Conservation (phyloP, 2,329 filamentous ascomycete genomes). For the Cercospora beticola region DNA sequence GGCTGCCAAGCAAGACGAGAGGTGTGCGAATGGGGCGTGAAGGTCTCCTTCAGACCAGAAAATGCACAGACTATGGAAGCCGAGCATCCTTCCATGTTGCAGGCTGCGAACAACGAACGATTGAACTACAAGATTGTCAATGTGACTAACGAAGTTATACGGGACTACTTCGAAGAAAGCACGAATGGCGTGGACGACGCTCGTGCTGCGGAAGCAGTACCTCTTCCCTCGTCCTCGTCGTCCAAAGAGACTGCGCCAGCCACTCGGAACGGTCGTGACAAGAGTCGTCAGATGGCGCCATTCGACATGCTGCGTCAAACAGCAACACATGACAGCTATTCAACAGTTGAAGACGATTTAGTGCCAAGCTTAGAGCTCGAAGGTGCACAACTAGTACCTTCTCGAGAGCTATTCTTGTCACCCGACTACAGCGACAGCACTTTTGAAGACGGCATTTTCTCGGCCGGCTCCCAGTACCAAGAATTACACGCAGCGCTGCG, state of each 20-base stretch:
- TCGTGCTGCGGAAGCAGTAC: conserved; percentile 9
- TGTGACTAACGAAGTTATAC: conserved; percentile 35
- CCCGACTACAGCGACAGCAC: conserved; percentile 32
- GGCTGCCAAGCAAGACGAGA: conserved; percentile 34
- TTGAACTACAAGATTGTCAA: conserved; percentile 34
- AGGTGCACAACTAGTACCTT: conserved; percentile 17
- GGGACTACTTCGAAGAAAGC: conserved; percentile 34
- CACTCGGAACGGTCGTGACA: not conserved
- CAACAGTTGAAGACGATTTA: not conserved
- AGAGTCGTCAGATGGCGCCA: not conserved
- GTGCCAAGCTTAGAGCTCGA: conserved; percentile 2
- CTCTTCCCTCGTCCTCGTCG: not conserved
- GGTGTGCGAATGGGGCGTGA: conserved; percentile 35
- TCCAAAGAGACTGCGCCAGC: not conserved
- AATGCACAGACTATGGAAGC: conserved; percentile 33
- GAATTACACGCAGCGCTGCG: conserved; percentile 35
- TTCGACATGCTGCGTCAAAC: conserved; percentile 10
- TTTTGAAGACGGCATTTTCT: conserved; percentile 37
- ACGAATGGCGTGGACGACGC: conserved; percentile 19
- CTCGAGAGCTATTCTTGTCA: conserved; percentile 28
- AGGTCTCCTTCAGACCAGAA: conserved; percentile 33
- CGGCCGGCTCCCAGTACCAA: conserved; percentile 36
- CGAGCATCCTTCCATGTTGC: conserved; percentile 37
- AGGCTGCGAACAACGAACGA: conserved; percentile 20
- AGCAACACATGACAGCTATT: conserved; percentile 2